Percentiles rank a stretch among this genome's conserved stretches.
phyloP scores from a whole-genome alignment of 306 rosid species.

The Rosa rugosa region DNA sequence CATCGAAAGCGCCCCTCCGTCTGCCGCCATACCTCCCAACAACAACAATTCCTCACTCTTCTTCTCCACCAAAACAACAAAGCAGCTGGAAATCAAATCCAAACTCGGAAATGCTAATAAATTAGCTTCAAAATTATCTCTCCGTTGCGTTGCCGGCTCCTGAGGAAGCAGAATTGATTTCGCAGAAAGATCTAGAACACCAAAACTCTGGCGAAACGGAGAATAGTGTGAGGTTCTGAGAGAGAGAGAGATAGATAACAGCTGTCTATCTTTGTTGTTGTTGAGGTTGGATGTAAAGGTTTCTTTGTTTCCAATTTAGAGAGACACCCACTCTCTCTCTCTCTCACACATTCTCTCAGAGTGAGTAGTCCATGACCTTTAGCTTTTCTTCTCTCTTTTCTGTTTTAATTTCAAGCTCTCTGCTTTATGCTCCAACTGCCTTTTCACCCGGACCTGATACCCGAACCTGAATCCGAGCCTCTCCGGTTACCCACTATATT shows the following conservation, averaged over 20 bases:
- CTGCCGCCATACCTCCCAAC: conserved; percentile 25
- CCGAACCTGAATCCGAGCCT: conserved; percentile 34
- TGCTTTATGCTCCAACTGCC: conserved; percentile 24
- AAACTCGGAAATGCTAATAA: not conserved
- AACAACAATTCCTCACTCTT: no score
- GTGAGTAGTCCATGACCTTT: conserved; percentile 35
- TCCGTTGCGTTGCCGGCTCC: no score
- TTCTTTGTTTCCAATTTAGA: conserved; percentile 56
- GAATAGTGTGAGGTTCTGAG: not conserved
- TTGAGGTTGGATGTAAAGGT: conserved; percentile 37
- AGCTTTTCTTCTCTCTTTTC: conserved; percentile 27
- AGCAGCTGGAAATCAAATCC: not conserved
- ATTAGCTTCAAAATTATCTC: not conserved
- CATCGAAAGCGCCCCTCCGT: conserved; percentile 43
- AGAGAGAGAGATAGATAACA: not conserved
- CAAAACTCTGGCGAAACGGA: not conserved
- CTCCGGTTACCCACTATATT: not conserved
- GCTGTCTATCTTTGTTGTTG: conserved; percentile 1
- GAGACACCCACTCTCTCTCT: not conserved
- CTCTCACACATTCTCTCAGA: no score
- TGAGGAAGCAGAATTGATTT: no score
- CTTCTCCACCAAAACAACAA: no score
- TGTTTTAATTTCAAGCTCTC: conserved; percentile 2
- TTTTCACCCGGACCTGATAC: conserved; percentile 12
- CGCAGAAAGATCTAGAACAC: conserved; percentile 15